phyloP scores from a whole-genome alignment of 1,139 yeast genomes.

The Yamadazyma epiphylla region DNA sequence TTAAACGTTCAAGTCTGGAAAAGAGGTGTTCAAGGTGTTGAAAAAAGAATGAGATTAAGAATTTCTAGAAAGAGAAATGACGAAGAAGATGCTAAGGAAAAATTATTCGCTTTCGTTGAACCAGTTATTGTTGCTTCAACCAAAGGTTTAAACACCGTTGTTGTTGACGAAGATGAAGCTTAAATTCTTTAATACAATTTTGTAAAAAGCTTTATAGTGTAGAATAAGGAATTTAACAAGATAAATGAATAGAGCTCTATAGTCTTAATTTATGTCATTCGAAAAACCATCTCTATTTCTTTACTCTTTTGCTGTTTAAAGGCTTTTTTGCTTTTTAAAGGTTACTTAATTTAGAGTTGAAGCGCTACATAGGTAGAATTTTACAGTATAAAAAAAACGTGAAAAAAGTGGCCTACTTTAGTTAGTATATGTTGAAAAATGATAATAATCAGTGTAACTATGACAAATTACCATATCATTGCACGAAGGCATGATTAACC shows the following conservation, averaged over 20 bases:
- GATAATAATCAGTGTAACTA: conserved; percentile 44
- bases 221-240: conserved; percentile 13
- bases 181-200: conserved; percentile 23
- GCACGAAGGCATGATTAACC: conserved; percentile 38
- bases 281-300: too few species aligned
- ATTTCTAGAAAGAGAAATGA: conserved; percentile 99
- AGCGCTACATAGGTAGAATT: too few species aligned
- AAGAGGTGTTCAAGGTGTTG: conserved; percentile 99
- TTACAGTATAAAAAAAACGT: too few species aligned
- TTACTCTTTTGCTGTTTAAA: too few species aligned
- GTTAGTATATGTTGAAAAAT: neutral
- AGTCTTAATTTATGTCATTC: neutral
- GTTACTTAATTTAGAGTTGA: too few species aligned
- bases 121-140: conserved; percentile 91
- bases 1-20: conserved; percentile 98
- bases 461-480: conserved; percentile 50
- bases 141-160: conserved; percentile 98
- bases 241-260: conserved; percentile 1
- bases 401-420: too few species aligned
- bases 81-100: conserved; percentile 99
- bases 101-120: conserved; percentile 97
- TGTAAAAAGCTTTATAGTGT: conserved; percentile 8
- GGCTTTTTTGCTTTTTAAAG: too few species aligned
- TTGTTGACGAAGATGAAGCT: conserved; percentile 87
- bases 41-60: conserved; percentile 97